These are phyloP conservation scores for Cardiospermum halicacabum DNA, from an alignment of 345 rosid genomes.

Conservation along the genomic window DNA sequence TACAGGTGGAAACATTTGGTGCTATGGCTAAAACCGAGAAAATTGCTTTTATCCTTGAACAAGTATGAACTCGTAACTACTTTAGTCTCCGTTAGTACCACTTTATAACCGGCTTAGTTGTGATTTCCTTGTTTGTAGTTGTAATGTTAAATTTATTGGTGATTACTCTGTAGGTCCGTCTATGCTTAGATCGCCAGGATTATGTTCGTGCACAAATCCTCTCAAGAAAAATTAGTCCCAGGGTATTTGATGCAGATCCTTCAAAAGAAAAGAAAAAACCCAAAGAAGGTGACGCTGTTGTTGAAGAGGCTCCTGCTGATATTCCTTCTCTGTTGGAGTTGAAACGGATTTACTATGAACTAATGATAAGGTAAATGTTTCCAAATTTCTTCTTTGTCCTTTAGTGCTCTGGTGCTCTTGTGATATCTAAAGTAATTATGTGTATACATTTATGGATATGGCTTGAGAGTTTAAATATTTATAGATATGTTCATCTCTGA, in stretches of 20 bases:
- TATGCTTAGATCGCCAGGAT: slow-evolving; percentile 90
- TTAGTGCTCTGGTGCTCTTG: not conserved
- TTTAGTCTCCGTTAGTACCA: slow-evolving; percentile 2
- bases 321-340: slow-evolving; percentile 82
- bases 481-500: not conserved
- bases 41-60: slow-evolving; percentile 92
- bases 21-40: slow-evolving; percentile 98
- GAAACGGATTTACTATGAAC: slow-evolving; percentile 77
- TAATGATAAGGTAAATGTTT: slow-evolving; percentile 56
- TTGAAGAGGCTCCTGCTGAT: slow-evolving; percentile 96
- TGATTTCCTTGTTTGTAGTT: not conserved
- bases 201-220: slow-evolving; percentile 95
- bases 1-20: slow-evolving; percentile 94
- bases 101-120: slow-evolving; percentile 6
- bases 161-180: slow-evolving; percentile 52
- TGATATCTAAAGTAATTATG: not conserved
- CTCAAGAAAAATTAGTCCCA: slow-evolving; percentile 87
- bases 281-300: slow-evolving; percentile 78
- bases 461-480: not conserved
- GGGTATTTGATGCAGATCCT: slow-evolving; percentile 75
- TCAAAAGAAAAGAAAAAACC: slow-evolving; percentile 90
- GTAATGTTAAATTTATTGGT: slow-evolving; percentile 5
- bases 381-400: not conserved
- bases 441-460: not conserved
- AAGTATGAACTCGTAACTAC: slow-evolving; percentile 36